Base-by-base conservation (phyloP, 1,284 basidiomycete genomes). In the Cystobasidium pallidum region DNA sequence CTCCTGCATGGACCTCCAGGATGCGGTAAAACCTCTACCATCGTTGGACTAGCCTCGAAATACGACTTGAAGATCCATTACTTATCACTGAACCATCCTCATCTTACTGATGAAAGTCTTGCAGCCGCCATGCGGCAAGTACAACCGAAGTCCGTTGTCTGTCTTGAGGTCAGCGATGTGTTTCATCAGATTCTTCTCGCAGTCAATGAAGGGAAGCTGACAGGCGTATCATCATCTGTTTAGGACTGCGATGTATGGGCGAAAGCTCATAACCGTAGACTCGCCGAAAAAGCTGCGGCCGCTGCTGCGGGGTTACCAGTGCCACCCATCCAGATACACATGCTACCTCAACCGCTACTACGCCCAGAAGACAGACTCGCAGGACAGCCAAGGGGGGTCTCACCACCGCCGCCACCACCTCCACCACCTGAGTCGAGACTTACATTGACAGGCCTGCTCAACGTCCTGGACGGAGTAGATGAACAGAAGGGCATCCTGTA, bases 1-100 rank as follows among this genome's bases (percentile, higher is more conserved):
- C 73, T 83, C 45, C 77, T 83, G 8, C 82, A 82, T 55, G 82
- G 82, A 0, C 81, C 82, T 0, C 82, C 82, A 2, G 77, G 77
- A 2, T 76, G 76, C 62, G 78, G 80, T 19, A 83, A 83, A 76
- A 83, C 82, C 17, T 64, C 62, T 7, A 64, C 62, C 17, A 64
- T 64, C 30, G 26, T 64, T 36, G 47, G 62, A n/a, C 34, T 47
- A 15, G 62, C 62, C 19, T 64, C 62, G n/a, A 49, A 47, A 43
- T 64, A 49, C 24, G n/a, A 64, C 39, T 15, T 64, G 24, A 64
- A 64, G 13, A 30, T 64, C 13, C 34, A 64, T 21, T 19, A 34
- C 8, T 21, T 64, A 4, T 49, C 62, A 1, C 30, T 64, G 11
- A 51, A 52, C 24, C 26, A 52, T 32, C 45, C 45, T 49, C 21